Base-by-base conservation (phyloP, 352 stramenopile genomes). In the Globisporangium perplexum region DNA sequence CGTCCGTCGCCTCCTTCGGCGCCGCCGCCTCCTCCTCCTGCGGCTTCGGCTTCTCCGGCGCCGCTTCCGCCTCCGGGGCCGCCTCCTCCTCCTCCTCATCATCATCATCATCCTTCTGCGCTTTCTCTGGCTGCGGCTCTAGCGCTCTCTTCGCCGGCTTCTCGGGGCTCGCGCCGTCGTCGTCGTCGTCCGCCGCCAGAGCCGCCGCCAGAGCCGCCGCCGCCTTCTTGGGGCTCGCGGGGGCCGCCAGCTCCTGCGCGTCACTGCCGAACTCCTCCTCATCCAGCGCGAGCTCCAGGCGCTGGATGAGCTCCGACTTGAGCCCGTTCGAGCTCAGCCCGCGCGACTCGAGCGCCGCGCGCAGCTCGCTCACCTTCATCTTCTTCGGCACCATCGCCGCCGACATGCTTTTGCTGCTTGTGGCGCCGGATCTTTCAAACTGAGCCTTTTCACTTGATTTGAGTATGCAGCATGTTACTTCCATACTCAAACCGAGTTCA, bases 331-430 rank as follows among this genome's bases (percentile, higher is more conserved):
- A 90, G 74, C 79, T 93, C 47, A 96, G 63, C 8, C 71, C 71
- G 48, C 86, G 82, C 53, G 80, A 79, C 67, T 91, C 81, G 31
- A 96, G 72, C 63, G 87, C 84, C 53, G 84, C 64, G 56, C 83
- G 82, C 56, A 96, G 71, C 74, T 96, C 86, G 66, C 78, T 90
- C 62, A 96, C 86, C 65, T 94, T 96, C 83, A 96, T 93, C 72
- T 93, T 93, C 76, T 94, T 96, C 22, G 86, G 86, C 61, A 88
- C 83, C 67, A 93, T 86, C n/a, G 68, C 62, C 53, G 30, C 30
- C 50, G 69, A 82, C 58, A 79, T 80, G 30, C 35, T 59, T 45
- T n/a, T n/a, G n/a, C n/a, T n/a, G n/a, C n/a, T n/a, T n/a, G n/a
- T n/a, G n/a, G n/a, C n/a, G n/a, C 51, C 51, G 53, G 22, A 36